Evolutionary conservation across 2,329 filamentous ascomycete species (phyloP).

Genomic region (Aspergillus ibericus): DNA sequence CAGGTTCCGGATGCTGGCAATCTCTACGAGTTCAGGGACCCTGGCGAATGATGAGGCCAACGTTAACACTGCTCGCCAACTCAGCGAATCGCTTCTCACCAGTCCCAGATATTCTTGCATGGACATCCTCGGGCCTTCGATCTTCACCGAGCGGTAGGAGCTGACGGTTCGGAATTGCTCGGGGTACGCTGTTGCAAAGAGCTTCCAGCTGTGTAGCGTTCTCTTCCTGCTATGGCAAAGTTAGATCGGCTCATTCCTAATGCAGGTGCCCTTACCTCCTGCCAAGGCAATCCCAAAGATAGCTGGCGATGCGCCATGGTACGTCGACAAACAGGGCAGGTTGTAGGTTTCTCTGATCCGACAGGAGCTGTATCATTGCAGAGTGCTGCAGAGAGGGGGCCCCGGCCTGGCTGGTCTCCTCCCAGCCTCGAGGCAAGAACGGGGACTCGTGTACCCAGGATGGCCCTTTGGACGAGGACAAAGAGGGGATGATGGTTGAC

Average conservation of each 20-base stretch:
- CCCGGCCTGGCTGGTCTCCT: conserved; percentile 25
- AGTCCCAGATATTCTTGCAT: conserved; percentile 38
- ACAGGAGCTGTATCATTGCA: conserved; percentile 33
- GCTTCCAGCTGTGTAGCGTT: conserved; percentile 47
- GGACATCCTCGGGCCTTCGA: conserved; percentile 29
- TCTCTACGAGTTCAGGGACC: conserved; percentile 38
- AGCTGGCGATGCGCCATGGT: conserved; percentile 42
- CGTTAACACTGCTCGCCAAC: conserved; percentile 39
- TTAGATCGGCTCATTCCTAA: not conserved
- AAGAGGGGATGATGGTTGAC: not conserved
- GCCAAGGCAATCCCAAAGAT: conserved; percentile 41
- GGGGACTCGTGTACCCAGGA: conserved; percentile 43
- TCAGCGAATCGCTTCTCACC: conserved; percentile 30
- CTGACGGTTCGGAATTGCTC: conserved; percentile 31
- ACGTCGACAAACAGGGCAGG: conserved; percentile 36
- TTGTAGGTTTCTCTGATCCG: conserved; percentile 40
- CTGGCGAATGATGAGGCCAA: conserved; percentile 33
- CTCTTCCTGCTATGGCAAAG: conserved; percentile 31
- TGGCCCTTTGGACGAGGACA: conserved; percentile 24
- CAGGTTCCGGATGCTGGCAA: conserved; percentile 42
- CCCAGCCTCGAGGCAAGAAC: conserved; percentile 31
- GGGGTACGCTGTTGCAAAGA: conserved; percentile 41
- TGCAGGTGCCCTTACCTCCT: conserved; percentile 30
- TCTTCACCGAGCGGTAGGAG: conserved; percentile 33
- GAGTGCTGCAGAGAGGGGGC: conserved; percentile 36